Percentiles rank a stretch among this genome's conserved stretches.
Evolutionary conservation across 2,329 filamentous ascomycete genomes (phyloP).

Genomic region (Aspergillus ibericus): DNA sequence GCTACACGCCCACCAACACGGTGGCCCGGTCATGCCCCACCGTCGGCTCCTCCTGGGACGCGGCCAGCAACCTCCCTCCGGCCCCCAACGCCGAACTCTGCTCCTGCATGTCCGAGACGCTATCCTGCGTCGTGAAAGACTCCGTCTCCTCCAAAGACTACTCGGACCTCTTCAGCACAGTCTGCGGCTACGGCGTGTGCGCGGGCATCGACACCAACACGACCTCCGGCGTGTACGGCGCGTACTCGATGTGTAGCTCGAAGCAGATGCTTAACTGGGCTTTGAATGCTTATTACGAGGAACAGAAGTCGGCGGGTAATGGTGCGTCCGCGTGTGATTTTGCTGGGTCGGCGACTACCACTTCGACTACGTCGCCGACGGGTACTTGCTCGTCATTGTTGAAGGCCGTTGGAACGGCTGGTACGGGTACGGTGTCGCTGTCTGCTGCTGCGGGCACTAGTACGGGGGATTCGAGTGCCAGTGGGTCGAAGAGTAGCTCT

Average conservation of each 20-base stretch:
- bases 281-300: constrained; percentile 45
- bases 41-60: constrained; percentile 64
- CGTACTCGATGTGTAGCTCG: constrained; percentile 46
- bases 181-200: constrained; percentile 44
- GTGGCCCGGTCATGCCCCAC: constrained; percentile 68
- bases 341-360: constrained; percentile 39
- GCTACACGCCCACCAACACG: constrained; percentile 72
- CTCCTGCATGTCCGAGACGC: constrained; percentile 74
- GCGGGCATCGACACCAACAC: constrained; percentile 43
- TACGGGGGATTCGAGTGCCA: constrained; percentile 17
- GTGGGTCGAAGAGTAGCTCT: constrained; percentile 30
- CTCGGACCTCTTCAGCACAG: constrained; percentile 64
- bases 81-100: constrained; percentile 76
- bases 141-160: constrained; percentile 59
- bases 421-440: constrained; percentile 39
- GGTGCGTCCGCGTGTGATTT: constrained; percentile 44
- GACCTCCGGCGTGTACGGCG: constrained; percentile 44
- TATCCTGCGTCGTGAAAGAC: constrained; percentile 66
- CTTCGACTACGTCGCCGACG: constrained; percentile 30
- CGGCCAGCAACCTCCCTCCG: constrained; percentile 69
- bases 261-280: constrained; percentile 45
- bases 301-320: constrained; percentile 35
- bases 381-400: constrained; percentile 39
- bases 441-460: constrained; percentile 28
- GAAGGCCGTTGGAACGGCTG: constrained; percentile 38